Evolutionary conservation across 495 filamentous ascomycete species (phyloP), one percentile per base, ranked within the genome.

Genomic region (Penicillium coprophilum): DNA sequence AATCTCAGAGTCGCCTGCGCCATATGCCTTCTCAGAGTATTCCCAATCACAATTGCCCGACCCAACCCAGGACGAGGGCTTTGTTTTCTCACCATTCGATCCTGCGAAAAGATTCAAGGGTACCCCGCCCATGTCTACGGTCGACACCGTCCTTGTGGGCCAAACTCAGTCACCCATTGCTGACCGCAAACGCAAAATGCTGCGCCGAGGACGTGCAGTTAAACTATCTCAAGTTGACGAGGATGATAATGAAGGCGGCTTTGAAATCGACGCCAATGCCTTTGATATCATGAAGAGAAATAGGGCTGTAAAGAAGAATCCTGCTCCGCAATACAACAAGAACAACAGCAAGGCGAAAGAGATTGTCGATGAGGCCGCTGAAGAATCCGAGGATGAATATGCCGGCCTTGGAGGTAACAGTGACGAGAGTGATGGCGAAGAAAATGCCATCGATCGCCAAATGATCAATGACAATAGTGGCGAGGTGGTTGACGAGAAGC

Each of bases 321-420:
- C 73, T 23, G 59, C 57, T 50, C 70, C 73, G 20, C 72, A 76
- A 8, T 96, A 90, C 60, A 82, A 96, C 69, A 94, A 88, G 75
- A 90, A 86, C 63, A 94, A 87, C 67, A 95, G 90, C 71, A 88
- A 91, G 63, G 92, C 91, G 0, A 91, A 85, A 53, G 86, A 86
- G 13, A 90, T 96, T 77, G 77, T 99, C 17, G 82, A 97, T 57
- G 94, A 97, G 58, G 90, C 94, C 63, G 94, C 94, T 38, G 90
- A 94, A 62, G 94, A 99, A 76, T 97, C 95, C 1, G 95, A 97
- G 67, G 94, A 99, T 67, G 94, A 99, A 69, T 99, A 96, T 67
- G 94, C 92, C 31, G 95, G 95, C 2, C 77, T 97, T 39, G 95
- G 95, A 45, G 94, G 94, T 40, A 87, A 81, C 4, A 91, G 90